Percentiles rank a stretch among this genome's conserved stretches.
Evolutionary conservation across 805 yeast genomes (phyloP).

Genomic region (Candida insectorum): DNA sequence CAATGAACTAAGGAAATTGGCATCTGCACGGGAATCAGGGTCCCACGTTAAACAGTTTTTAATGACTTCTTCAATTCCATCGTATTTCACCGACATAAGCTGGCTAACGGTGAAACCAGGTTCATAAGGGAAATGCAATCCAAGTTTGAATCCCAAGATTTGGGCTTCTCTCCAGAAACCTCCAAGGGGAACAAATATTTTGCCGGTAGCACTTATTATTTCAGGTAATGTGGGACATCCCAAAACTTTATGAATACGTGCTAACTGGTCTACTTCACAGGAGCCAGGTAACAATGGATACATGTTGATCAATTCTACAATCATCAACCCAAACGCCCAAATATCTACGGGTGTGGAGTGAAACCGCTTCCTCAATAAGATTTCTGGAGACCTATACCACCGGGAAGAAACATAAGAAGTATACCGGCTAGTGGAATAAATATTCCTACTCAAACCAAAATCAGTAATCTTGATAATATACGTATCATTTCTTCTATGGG

Average conservation of each 20-base stretch:
- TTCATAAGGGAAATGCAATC: slow-evolving; percentile 54
- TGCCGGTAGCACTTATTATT: slow-evolving; percentile 8
- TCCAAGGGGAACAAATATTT: slow-evolving; percentile 50
- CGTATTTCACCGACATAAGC: slow-evolving; percentile 11
- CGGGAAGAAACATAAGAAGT: slow-evolving; percentile 81
- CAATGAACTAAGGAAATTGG: slow-evolving; percentile 44
- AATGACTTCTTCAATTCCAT: slow-evolving; percentile 17
- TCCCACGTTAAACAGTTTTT: slow-evolving; percentile 69
- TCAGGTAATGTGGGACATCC: slow-evolving; percentile 63
- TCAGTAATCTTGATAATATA: slow-evolving; percentile 76
- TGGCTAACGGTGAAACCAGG: slow-evolving; percentile 37
- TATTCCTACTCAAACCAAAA: slow-evolving; percentile 71
- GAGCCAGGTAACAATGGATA: slow-evolving; percentile 82
- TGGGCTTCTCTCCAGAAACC: slow-evolving; percentile 73
- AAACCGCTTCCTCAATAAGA: slow-evolving; percentile 56
- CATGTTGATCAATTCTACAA: slow-evolving; percentile 68
- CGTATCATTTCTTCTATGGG: slow-evolving; percentile 33
- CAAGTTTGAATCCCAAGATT: slow-evolving; percentile 48
- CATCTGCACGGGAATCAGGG: slow-evolving; percentile 62
- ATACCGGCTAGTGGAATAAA: slow-evolving; percentile 50
- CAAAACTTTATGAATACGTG: slow-evolving; percentile 60
- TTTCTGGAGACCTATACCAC: slow-evolving; percentile 86
- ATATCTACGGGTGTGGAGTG: slow-evolving; percentile 73
- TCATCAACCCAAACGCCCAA: slow-evolving; percentile 85
- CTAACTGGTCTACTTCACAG: slow-evolving; percentile 74